These are phyloP conservation scores for Fusarium sp. DNA, from an alignment of 2,329 filamentous ascomycete species.

Conservation along the genomic window DNA sequence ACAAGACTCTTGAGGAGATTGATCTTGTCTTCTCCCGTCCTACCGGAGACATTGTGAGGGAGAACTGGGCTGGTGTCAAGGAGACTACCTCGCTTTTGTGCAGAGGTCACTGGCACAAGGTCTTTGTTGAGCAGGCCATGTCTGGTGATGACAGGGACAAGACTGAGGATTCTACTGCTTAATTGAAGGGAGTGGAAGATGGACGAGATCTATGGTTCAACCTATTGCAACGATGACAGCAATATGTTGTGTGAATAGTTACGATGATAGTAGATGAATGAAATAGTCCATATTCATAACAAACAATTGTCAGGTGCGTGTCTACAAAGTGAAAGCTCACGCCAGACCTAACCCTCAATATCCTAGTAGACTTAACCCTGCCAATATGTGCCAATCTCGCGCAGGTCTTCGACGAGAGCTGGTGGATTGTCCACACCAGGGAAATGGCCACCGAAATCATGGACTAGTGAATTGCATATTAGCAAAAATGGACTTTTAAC, in stretches of 20 bases:
- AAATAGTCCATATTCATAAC: background rate
- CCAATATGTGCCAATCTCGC: background rate
- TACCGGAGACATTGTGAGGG: conserved; percentile 70
- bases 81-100: conserved; percentile 45
- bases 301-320: background rate
- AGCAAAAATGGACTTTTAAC: background rate
- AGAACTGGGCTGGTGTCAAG: conserved; percentile 61
- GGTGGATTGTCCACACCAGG: background rate
- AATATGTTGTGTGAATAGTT: background rate
- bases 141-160: conserved; percentile 16
- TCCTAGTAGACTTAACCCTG: background rate
- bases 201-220: background rate
- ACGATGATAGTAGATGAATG: background rate
- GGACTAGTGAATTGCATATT: background rate
- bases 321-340: background rate
- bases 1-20: conserved; percentile 76
- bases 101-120: conserved; percentile 37
- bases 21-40: conserved; percentile 74
- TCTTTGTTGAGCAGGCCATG: conserved; percentile 43
- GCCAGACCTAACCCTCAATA: too few relatives aligned
- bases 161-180: conserved; percentile 15
- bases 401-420: background rate
- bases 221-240: background rate
- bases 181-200: background rate
- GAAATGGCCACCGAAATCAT: background rate